These are phyloP conservation scores for Hemileccinum impolitum DNA, from an alignment of 768 basidiomycete genomes.

Conservation along the genomic window DNA sequence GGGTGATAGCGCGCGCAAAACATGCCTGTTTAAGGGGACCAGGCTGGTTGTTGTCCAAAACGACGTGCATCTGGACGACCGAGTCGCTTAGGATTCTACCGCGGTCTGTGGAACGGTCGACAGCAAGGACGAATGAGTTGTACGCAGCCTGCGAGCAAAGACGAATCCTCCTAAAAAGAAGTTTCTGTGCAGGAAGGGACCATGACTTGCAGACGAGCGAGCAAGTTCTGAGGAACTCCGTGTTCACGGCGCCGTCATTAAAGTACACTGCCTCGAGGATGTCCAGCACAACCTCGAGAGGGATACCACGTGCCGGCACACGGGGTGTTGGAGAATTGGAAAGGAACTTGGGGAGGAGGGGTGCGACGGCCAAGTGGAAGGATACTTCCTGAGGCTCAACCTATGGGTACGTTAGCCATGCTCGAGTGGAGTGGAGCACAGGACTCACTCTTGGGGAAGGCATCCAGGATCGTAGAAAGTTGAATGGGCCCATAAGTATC, in stretches of 20 bases:
- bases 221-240: slow-evolving; percentile 47
- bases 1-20: slow-evolving; percentile 54
- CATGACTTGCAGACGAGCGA: slow-evolving; percentile 66
- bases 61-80: slow-evolving; percentile 51
- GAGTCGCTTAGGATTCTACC: slow-evolving; percentile 51
- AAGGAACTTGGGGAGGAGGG: slow-evolving; percentile 21
- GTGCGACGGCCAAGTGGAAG: slow-evolving; percentile 35
- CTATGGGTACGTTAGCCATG: slow-evolving; percentile 19
- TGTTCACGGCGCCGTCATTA: slow-evolving; percentile 35
- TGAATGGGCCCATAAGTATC: slow-evolving; percentile 26
- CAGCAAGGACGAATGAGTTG: slow-evolving; percentile 50
- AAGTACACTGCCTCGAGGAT: slow-evolving; percentile 59
- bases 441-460: slow-evolving; percentile 25
- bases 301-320: slow-evolving; percentile 38
- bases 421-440: background rate
- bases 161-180: slow-evolving; percentile 57
- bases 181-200: slow-evolving; percentile 60
- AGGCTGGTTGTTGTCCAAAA: slow-evolving; percentile 69
- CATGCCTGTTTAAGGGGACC: slow-evolving; percentile 49
- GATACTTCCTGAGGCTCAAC: slow-evolving; percentile 36
- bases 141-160: slow-evolving; percentile 54
- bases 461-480: slow-evolving; percentile 19
- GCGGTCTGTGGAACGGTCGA: slow-evolving; percentile 43
- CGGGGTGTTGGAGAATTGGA: slow-evolving; percentile 14
- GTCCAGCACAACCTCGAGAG: slow-evolving; percentile 59